Conservation (phyloP, 305 asterid genomes). For the Rubia peregrina region DNA sequence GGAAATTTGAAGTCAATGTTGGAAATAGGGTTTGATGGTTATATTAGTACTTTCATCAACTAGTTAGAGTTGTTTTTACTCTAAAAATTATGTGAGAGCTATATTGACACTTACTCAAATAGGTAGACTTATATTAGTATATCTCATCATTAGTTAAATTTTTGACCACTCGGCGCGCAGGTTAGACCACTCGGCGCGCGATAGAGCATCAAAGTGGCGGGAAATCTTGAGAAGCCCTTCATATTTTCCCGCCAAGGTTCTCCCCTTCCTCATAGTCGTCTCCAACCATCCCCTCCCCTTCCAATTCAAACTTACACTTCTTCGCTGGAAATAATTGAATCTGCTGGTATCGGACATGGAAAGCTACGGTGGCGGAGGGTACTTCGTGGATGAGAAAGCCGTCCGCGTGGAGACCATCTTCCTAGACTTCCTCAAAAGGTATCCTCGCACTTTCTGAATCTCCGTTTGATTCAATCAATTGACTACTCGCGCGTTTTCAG, state of each 20-base stretch:
- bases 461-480: slow-evolving; percentile 13
- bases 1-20: too few relatives aligned
- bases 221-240: slow-evolving; percentile 8
- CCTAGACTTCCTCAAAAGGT: slow-evolving; percentile 68
- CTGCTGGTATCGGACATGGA: slow-evolving; percentile 37
- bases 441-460: neutral
- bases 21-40: too few relatives aligned
- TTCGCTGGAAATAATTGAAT: neutral
- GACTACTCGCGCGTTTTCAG: slow-evolving; percentile 18
- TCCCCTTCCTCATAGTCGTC: neutral
- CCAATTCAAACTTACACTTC: neutral
- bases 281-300: neutral
- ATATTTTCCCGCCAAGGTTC: slow-evolving; percentile 21
- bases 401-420: slow-evolving; percentile 70
- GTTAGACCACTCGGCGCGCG: neutral
- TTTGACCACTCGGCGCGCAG: neutral
- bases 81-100: too few relatives aligned
- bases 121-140: too few relatives aligned
- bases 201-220: slow-evolving; percentile 16
- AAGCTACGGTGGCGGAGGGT: slow-evolving; percentile 41
- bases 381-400: slow-evolving; percentile 75
- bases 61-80: too few relatives aligned
- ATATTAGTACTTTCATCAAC: too few relatives aligned
- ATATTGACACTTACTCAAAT: too few relatives aligned
- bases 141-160: too few relatives aligned